phyloP scores from a whole-genome alignment of 208 protist genomes.

The Polymyxa betae region DNA sequence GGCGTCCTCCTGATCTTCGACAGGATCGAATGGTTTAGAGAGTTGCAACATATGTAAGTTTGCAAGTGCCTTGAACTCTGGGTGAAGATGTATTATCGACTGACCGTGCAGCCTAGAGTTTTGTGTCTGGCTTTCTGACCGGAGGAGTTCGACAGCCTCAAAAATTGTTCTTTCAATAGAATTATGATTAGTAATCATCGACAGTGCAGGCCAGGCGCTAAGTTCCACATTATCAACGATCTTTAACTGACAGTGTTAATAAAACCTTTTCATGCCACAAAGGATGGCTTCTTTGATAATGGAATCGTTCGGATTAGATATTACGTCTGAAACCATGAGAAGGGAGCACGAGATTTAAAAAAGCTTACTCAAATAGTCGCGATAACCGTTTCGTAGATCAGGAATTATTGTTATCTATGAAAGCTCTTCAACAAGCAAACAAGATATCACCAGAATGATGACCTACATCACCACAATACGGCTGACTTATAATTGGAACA shows the following conservation, averaged over 20 bases:
- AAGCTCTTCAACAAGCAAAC: not conserved
- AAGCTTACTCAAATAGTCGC: not conserved
- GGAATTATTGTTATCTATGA: conserved; percentile 18
- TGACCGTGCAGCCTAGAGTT: too few species aligned
- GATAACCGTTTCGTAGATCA: conserved; percentile 23
- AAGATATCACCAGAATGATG: too few species aligned
- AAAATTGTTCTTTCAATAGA: conserved; percentile 20
- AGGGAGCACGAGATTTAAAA: not conserved
- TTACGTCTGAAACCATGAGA: not conserved
- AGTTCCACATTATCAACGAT: not conserved
- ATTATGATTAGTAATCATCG: conserved; percentile 41
- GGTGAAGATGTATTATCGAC: not conserved
- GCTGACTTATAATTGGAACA: conserved; percentile 27
- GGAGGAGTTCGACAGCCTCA: conserved; percentile 1
- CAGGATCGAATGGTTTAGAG: too few species aligned
- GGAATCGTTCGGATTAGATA: not conserved
- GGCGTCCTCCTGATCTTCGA: not conserved
- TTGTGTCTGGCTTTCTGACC: not conserved
- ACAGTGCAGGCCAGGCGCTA: conserved; percentile 7
- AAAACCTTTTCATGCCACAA: not conserved
- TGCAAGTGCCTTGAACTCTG: not conserved
- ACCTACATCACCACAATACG: conserved; percentile 3
- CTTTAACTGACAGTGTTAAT: not conserved
- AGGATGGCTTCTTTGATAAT: not conserved
- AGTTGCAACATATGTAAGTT: not conserved